Percentiles rank a stretch among this genome's conserved stretches.
These are phyloP conservation scores for Solanum piurae DNA, from an alignment of 257 asterid genomes.

Conservation along the genomic window DNA sequence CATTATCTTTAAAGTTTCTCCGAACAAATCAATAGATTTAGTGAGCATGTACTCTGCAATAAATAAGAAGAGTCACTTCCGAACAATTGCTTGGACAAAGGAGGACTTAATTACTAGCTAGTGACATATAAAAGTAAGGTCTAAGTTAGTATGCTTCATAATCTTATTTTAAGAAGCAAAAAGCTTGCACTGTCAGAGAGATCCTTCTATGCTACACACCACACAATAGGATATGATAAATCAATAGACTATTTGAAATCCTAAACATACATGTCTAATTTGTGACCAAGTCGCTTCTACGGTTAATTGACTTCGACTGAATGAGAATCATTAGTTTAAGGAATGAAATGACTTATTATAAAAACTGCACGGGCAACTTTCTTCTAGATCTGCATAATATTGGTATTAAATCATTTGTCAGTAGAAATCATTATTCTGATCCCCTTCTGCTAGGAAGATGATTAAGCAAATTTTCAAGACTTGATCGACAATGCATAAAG, in stretches of 20 bases:
- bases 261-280: conserved; percentile 74
- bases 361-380: conserved; percentile 87
- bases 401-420: neutral
- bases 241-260: neutral
- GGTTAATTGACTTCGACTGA: conserved; percentile 92
- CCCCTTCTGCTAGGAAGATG: neutral
- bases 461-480: neutral
- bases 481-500: neutral
- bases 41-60: neutral
- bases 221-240: neutral
- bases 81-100: neutral
- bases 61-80: too few relatives aligned
- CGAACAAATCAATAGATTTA: neutral
- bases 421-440: neutral
- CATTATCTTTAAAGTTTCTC: neutral
- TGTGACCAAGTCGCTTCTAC: conserved; percentile 94
- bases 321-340: conserved; percentile 82
- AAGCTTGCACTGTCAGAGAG: neutral
- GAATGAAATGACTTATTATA: conserved; percentile 83
- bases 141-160: neutral
- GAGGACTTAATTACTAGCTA: neutral
- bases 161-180: neutral
- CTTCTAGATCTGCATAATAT: conserved; percentile 35
- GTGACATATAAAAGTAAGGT: neutral
- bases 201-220: neutral